Base-by-base conservation (phyloP, 1,284 basidiomycete genomes). In the Schizophyllum commune region DNA sequence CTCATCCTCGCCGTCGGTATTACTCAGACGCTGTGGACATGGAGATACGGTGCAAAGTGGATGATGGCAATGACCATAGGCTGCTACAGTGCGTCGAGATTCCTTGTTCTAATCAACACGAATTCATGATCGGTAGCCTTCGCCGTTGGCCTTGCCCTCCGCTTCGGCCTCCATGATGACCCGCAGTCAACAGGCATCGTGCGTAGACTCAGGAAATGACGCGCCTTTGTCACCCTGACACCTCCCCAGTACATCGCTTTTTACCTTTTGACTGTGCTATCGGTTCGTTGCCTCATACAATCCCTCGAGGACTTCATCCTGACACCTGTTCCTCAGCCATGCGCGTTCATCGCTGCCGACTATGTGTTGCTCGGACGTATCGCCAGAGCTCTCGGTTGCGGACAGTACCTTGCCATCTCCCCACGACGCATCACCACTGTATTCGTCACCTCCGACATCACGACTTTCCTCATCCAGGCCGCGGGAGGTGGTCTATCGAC, bases 311-410 rank as follows among this genome's bases (percentile, higher is more conserved):
- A 34, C 2, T 20, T 27, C 57, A 33, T 60, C 13, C 52, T 55
- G 8, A 61, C n/a, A 32, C 27, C 47, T 17, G 27, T 60, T 5
- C 27, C 27, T 27, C 27, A 82, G 79, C 86, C 89, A 9, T 90
- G 89, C 65, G 86, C 86, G n/a, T 90, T 90, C 74, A 84, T 91
- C 61, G 88, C 88, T 7, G 83, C 85, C 27, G 81, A 88, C 68
- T 91, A 91, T 65, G 77, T 89, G 62, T 74, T 89, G 5, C 77
- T 90, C 9, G 86, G 88, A 4, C 80, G 83, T 27, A 70, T 91
- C 17, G 82, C 84, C 11, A 72, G 72, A 22, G 76, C 83, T 68
- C 71, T 89, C 1, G 69, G 77, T 56, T 79, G 77, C 57, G 76
- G 80, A 60, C 62, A 76, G 39, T 79, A 87, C 64, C 72, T 89